These are phyloP conservation scores for Incumbomyces delicatus DNA, from an alignment of 2,329 filamentous ascomycete genomes.

Conservation along the genomic window DNA sequence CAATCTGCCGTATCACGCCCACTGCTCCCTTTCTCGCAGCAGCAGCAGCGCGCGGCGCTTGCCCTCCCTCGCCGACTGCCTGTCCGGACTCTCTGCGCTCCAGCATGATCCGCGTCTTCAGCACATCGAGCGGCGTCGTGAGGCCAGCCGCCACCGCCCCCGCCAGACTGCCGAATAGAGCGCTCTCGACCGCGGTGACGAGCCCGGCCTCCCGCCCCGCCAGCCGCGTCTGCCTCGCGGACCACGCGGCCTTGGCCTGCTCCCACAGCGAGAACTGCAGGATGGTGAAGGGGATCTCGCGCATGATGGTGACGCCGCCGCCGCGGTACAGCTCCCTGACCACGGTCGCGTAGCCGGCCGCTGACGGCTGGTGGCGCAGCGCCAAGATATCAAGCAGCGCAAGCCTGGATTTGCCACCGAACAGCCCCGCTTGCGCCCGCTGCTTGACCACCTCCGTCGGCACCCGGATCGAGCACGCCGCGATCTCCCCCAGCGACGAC, in stretches of 20 bases:
- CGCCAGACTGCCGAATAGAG: constrained; percentile 70
- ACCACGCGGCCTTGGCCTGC: constrained; percentile 58
- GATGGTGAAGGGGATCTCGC: constrained; percentile 94
- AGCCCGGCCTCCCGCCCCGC: constrained; percentile 31
- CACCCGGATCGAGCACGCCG: constrained; percentile 83
- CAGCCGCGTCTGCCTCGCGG: constrained; percentile 44
- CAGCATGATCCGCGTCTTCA: constrained; percentile 96
- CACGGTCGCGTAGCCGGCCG: constrained; percentile 37
- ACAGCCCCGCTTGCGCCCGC: constrained; percentile 78
- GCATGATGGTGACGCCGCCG: constrained; percentile 83
- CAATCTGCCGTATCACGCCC: constrained; percentile 54
- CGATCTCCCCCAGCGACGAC: constrained; percentile 76
- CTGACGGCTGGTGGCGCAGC: constrained; percentile 30
- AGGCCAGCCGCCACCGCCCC: constrained; percentile 77
- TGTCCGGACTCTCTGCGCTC: constrained; percentile 56
- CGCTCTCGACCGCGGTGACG: constrained; percentile 67
- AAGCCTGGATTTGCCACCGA: constrained; percentile 57
- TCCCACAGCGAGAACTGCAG: constrained; percentile 98
- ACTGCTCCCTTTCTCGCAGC: constrained; percentile 24
- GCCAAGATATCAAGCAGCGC: constrained; percentile 62
- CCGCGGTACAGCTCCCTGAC: constrained; percentile 83
- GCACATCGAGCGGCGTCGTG: constrained; percentile 88
- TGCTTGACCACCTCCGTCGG: constrained; percentile 97
- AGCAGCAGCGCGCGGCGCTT: too few relatives aligned
- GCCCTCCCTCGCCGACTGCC: constrained; percentile 27